These are phyloP conservation scores for Nigrospora oryzae DNA, from an alignment of 2,329 filamentous ascomycete genomes.

Conservation along the genomic window DNA sequence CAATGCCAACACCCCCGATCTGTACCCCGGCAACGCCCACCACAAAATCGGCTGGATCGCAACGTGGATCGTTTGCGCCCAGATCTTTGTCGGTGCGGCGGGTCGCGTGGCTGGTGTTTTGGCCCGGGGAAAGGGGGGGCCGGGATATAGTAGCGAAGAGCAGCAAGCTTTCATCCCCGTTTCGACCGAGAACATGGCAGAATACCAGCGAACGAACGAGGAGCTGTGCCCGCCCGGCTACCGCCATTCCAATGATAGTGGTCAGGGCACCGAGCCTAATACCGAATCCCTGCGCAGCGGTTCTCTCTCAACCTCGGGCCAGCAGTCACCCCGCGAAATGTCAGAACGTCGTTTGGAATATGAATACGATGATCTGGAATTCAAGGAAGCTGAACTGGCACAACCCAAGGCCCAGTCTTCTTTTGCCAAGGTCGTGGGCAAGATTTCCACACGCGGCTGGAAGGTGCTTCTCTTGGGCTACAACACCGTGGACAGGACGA, in stretches of 20 bases:
- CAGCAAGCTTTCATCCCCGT: conserved; percentile 54
- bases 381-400: conserved; percentile 31
- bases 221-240: conserved; percentile 25
- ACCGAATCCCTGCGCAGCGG: conserved; percentile 59
- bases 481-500: conserved; percentile 63
- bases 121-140: conserved; percentile 4
- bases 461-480: conserved; percentile 52
- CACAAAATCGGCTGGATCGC: conserved; percentile 81
- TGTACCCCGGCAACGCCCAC: conserved; percentile 84
- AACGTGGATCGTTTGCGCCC: conserved; percentile 62
- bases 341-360: conserved; percentile 36
- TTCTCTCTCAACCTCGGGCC: conserved; percentile 50
- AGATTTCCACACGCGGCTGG: conserved; percentile 49
- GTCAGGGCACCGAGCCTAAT: conserved; percentile 64
- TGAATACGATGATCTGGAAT: conserved; percentile 33
- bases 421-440: conserved; percentile 40
- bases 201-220: conserved; percentile 36
- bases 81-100: conserved; percentile 60
- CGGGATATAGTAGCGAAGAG: conserved; percentile 29
- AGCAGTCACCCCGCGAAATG: conserved; percentile 30
- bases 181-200: conserved; percentile 44
- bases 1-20: conserved; percentile 71
- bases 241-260: conserved; percentile 63
- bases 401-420: conserved; percentile 41
- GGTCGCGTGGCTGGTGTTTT: conserved; percentile 45